Evolutionary conservation across 2,329 filamentous ascomycete genomes (phyloP), one percentile per base, ranked within the genome.

Genomic region (Ascochyta fabae): DNA sequence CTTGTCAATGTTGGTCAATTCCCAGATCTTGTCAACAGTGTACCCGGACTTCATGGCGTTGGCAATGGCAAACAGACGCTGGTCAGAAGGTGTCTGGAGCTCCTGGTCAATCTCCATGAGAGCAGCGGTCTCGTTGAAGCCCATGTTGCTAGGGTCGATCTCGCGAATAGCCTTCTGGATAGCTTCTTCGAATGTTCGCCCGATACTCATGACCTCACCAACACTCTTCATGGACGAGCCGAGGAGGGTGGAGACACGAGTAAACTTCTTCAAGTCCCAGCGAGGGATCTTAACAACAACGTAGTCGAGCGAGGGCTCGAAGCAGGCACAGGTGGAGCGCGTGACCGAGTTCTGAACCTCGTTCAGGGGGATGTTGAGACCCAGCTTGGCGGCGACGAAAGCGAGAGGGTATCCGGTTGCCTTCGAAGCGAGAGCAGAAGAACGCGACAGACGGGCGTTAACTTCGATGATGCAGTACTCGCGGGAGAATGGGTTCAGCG

Each of bases 401-500:
- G 95, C 94, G 64, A 99, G 81, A 29, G 94, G 94, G 74, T 98
- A 99, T 34, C 95, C 94, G 8, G 94, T 99, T 7, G 94, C 94
- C 81, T 99, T 99, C 22, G 95, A 98, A 22, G 94, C 94, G 61
- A 99, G 82, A 15, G 95, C 94, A 10, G 94, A 99, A 44, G 94
- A 99, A 79, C 95, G 86, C 46, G 94, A 99, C 56, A 99, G 82
- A 84, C 94, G 89, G 44, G 94, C 95, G 71, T 99, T 99, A 80
- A 99, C 95, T 77, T 99, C 95, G 72, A 99, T 99, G 65, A 99
- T 97, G 83, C 95, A 97, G 81, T 97, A 99, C 74, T 99, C 95
- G 74, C 86, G 88, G 0, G 93, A 97, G 77, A 93, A 91, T 3
- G 95, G 95, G 79, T 99, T 97, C 49, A 99, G 81, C 4, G 95